These are phyloP conservation scores for Galerina sulciceps DNA, from an alignment of 768 basidiomycete species.

Conservation along the genomic window DNA sequence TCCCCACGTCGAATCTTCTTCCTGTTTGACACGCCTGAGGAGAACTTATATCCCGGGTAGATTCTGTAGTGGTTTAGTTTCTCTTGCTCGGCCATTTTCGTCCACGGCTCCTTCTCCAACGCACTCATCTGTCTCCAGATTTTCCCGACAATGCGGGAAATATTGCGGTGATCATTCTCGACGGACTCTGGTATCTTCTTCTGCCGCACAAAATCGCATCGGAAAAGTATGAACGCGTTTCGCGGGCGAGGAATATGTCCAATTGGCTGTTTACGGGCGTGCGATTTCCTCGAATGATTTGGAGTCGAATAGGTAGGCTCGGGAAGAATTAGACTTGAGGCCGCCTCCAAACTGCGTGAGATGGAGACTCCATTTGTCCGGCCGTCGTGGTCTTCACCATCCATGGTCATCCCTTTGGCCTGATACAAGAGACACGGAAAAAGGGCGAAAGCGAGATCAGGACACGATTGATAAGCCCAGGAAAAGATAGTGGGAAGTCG, in stretches of 20 bases:
- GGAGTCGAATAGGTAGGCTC: conserved; percentile 26
- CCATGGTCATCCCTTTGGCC: background rate
- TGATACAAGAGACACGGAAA: background rate
- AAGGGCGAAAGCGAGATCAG: background rate
- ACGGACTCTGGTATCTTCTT: conserved; percentile 56
- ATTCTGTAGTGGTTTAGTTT: conserved; percentile 30
- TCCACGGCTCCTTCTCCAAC: conserved; percentile 52
- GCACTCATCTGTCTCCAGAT: conserved; percentile 65
- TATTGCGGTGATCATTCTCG: conserved; percentile 70
- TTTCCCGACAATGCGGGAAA: conserved; percentile 67
- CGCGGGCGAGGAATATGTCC: conserved; percentile 73
- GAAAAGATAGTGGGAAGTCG: background rate
- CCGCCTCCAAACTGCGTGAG: background rate
- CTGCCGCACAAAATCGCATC: conserved; percentile 72
- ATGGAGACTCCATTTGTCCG: background rate
- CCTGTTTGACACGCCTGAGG: conserved; percentile 1
- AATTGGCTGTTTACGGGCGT: conserved; percentile 49
- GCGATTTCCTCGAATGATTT: conserved; percentile 45
- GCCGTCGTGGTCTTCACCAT: background rate
- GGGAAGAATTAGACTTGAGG: conserved; percentile 18
- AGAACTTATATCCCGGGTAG: conserved; percentile 13
- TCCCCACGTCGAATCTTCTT: conserved; percentile 13
- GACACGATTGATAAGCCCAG: conserved; percentile 1
- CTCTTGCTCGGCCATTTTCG: conserved; percentile 52
- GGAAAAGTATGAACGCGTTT: conserved; percentile 83